Evolutionary conservation across 371 early-diverging fungal genomes (phyloP).

Genomic region (Mortierella sp.): DNA sequence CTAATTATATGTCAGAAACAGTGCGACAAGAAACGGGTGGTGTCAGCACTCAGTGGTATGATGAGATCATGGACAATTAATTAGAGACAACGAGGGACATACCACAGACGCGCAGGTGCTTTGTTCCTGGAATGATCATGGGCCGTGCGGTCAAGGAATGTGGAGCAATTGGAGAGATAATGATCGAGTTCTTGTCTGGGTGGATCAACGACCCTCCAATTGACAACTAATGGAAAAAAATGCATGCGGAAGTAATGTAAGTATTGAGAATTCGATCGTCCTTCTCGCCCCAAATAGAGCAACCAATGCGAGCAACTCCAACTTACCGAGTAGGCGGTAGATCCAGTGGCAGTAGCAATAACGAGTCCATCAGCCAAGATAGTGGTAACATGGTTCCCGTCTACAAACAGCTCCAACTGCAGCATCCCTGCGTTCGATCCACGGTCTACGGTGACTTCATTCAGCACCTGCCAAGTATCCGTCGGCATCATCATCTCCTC

Average conservation of each 20-base stretch:
- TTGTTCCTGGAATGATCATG: constrained; percentile 66
- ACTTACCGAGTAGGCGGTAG: constrained; percentile 88
- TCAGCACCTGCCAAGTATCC: constrained; percentile 70
- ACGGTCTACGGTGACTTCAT: constrained; percentile 86
- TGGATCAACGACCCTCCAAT: constrained; percentile 73
- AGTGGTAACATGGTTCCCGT: constrained; percentile 61
- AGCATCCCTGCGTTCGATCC: constrained; percentile 76
- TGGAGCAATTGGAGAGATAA: constrained; percentile 73
- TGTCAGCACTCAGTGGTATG: too few relatives aligned
- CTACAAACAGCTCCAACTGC: constrained; percentile 70
- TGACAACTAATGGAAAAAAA: constrained; percentile 46
- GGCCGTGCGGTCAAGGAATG: constrained; percentile 71
- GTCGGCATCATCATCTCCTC: constrained; percentile 29
- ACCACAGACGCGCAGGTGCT: constrained; percentile 55
- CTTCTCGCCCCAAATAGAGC: background rate
- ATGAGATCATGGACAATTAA: background rate
- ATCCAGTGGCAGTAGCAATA: constrained; percentile 93
- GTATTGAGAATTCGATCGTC: background rate
- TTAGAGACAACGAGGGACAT: background rate
- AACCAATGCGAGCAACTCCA: background rate
- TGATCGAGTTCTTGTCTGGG: constrained; percentile 62
- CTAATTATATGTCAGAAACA: constrained; percentile 5
- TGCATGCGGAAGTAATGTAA: background rate
- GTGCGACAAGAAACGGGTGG: background rate
- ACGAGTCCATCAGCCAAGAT: constrained; percentile 92